Evolutionary conservation across 2,329 filamentous ascomycete genomes (phyloP), one percentile per base, ranked within the genome.

Genomic region (Ceratocystis destructans): DNA sequence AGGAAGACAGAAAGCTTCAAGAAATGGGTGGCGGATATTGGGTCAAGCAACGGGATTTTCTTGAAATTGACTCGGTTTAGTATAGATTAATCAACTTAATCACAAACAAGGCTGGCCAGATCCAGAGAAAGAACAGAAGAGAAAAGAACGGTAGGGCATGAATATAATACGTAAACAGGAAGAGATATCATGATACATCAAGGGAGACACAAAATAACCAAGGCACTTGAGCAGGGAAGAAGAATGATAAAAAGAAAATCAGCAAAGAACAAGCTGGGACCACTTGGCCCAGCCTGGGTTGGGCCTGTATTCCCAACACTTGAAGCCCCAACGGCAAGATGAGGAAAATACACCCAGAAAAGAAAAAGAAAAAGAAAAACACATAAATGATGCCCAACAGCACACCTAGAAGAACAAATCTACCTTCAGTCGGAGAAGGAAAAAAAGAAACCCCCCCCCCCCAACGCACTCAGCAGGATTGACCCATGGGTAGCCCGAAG

Each of bases 401-500:
- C 37, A 10, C 37, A 41, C 37, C 12, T 10, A 3, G 37, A 15
- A 12, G 15, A 15, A 41, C 37, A 41, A 41, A 41, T 12, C 37
- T 41, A 41, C 3, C 37, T 41, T 10, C 22, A 53, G n/a, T 5
- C 15, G 48, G 48, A 53, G n/a, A 53, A 12, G n/a, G 12, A n/a
- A n/a, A 12, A 25, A 25, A 25, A 25, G 2, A 25, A 50, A 22
- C 8, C 15, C 20, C n/a, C n/a, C n/a, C n/a, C n/a, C n/a, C n/a
- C n/a, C n/a, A n/a, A n/a, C 46, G 12, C 31, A 64, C 50, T 53
- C 41, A 50, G 31, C 46, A 64, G 41, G 25, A 62, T 25, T 61
- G 53, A 1, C 67, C 67, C 67, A 68, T 68, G 20, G 67, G 67
- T 28, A 68, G 57, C 44, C 79, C 79, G 71, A 80, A 80, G 69